Conservation (phyloP, 139 green algal genomes). For the Pleodorina starrii region DNA sequence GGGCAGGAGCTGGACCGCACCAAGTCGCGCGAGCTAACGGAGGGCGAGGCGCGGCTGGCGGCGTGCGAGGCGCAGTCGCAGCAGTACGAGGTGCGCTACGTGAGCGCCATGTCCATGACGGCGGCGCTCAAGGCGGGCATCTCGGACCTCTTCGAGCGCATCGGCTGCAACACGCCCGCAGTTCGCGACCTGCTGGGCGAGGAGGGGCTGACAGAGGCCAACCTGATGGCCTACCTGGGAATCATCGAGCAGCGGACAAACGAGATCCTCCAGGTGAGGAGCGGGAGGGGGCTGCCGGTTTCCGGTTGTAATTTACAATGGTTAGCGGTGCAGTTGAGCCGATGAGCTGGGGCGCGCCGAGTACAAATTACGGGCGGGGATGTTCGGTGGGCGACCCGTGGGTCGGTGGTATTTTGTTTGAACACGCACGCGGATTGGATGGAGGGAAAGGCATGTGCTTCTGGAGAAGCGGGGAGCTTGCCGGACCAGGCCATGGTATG, state of each 20-base stretch:
- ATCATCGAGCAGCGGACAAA: slow-evolving; percentile 93
- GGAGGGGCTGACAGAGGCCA: slow-evolving; percentile 80
- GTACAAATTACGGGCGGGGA: too few relatives aligned
- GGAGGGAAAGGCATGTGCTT: too few relatives aligned
- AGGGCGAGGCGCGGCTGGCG: slow-evolving; percentile 58
- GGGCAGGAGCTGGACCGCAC: slow-evolving; percentile 54
- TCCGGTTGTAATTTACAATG: too few relatives aligned
- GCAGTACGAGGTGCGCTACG: slow-evolving; percentile 67
- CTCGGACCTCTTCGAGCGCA: slow-evolving; percentile 77
- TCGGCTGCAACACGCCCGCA: slow-evolving; percentile 84
- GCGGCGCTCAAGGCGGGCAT: slow-evolving; percentile 67
- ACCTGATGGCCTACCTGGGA: slow-evolving; percentile 90
- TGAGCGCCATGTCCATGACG: slow-evolving; percentile 65
- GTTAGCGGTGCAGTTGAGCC: too few relatives aligned
- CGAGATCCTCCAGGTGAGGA: slow-evolving; percentile 83
- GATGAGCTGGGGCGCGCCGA: too few relatives aligned
- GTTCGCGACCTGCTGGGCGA: slow-evolving; percentile 79
- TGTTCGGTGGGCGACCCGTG: too few relatives aligned
- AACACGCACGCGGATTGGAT: too few relatives aligned
- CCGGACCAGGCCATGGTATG: too few relatives aligned
- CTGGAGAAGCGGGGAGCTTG: too few relatives aligned
- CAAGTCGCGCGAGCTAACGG: slow-evolving; percentile 58
- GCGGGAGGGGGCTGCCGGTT: too few relatives aligned
- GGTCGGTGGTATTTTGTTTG: too few relatives aligned
- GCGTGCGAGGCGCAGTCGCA: slow-evolving; percentile 65